A percentile compares a stretch with the other conserved stretches of the same genome.
Conservation (phyloP, 106 monocot species). For the Allium fistulosum region DNA sequence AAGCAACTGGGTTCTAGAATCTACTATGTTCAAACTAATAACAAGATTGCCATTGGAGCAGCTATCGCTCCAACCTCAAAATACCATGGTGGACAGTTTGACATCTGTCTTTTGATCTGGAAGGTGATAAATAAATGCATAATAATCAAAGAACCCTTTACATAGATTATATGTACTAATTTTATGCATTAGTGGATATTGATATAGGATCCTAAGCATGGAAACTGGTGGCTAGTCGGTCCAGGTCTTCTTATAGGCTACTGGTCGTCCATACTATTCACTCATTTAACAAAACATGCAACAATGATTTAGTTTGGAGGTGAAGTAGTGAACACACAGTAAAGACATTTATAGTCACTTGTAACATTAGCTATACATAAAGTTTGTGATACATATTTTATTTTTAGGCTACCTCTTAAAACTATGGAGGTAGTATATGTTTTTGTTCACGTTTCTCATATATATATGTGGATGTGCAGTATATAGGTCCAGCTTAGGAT, state of each 20-base stretch:
- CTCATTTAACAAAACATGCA: slow-evolving; percentile 46
- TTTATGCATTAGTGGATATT: background rate
- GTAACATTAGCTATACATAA: too few species aligned
- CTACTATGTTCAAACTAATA: slow-evolving; percentile 17
- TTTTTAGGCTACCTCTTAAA: too few species aligned
- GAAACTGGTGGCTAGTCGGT: slow-evolving; percentile 94
- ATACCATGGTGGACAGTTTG: slow-evolving; percentile 8
- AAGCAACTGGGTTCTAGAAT: slow-evolving; percentile 13
- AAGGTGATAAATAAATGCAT: slow-evolving; percentile 3
- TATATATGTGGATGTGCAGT: too few species aligned
- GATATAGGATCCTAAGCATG: slow-evolving; percentile 81
- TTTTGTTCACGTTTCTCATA: too few species aligned
- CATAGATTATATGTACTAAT: background rate
- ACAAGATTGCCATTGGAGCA: slow-evolving; percentile 17
- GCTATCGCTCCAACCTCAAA: slow-evolving; percentile 11
- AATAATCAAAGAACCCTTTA: background rate
- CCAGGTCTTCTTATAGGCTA: slow-evolving; percentile 59
- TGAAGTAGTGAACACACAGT: slow-evolving; percentile 50
- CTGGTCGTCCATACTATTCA: slow-evolving; percentile 77
- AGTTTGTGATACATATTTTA: too few species aligned
- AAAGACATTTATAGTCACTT: too few species aligned
- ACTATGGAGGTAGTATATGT: too few species aligned
- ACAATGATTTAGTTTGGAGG: slow-evolving; percentile 78
- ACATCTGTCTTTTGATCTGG: slow-evolving; percentile 15
- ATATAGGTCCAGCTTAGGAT: too few species aligned